Evolutionary conservation across 768 basidiomycete genomes (phyloP).

Genomic region (Kwoniella shandongensis): DNA sequence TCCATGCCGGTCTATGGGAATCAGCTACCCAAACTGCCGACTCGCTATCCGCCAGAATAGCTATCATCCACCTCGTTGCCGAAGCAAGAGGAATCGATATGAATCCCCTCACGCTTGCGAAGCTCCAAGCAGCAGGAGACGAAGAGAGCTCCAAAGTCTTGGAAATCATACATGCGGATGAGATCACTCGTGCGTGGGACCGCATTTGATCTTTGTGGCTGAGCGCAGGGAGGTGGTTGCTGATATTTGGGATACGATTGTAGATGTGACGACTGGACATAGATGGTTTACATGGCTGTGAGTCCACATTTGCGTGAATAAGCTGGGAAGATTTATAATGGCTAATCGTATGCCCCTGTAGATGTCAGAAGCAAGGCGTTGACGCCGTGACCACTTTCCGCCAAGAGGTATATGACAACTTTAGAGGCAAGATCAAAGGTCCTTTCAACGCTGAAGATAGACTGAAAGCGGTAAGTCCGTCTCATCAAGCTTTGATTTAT

Average conservation of each 20-base stretch:
- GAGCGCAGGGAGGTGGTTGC: neutral
- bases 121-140: constrained; percentile 67
- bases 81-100: constrained; percentile 82
- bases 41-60: constrained; percentile 69
- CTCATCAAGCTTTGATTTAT: neutral
- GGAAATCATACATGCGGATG: constrained; percentile 76
- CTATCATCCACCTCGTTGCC: constrained; percentile 82
- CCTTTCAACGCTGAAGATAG: constrained; percentile 78
- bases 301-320: constrained; percentile 57
- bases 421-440: constrained; percentile 65
- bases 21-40: constrained; percentile 67
- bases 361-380: constrained; percentile 28
- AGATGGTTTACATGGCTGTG: constrained; percentile 81
- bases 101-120: constrained; percentile 74
- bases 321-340: too few relatives aligned
- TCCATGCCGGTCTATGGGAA: constrained; percentile 78
- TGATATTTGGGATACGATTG: neutral
- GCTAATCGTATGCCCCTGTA: constrained; percentile 5
- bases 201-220: too few relatives aligned
- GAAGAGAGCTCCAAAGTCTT: constrained; percentile 66
- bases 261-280: constrained; percentile 78
- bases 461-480: constrained; percentile 61
- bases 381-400: constrained; percentile 70
- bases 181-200: constrained; percentile 61
- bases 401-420: constrained; percentile 67